Conservation (phyloP, 2,329 filamentous ascomycete species). For the Nemania serpens region DNA sequence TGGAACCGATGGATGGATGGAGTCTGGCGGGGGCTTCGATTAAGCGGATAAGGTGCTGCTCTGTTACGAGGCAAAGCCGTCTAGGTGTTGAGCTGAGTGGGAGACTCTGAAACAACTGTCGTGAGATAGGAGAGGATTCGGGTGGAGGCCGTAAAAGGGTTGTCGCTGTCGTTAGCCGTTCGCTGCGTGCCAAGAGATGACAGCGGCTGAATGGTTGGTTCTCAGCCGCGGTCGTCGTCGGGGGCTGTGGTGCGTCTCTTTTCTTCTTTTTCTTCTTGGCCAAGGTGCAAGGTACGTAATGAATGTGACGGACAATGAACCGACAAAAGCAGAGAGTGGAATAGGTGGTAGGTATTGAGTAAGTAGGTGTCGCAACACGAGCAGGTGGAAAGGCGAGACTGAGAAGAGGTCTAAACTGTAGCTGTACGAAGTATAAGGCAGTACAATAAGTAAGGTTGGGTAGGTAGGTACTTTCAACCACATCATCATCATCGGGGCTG, state of each 20-base stretch:
- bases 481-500: slow-evolving; percentile 1
- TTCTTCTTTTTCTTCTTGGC: background rate
- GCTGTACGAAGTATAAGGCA: background rate
- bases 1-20: no score
- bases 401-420: background rate
- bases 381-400: background rate
- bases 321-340: background rate
- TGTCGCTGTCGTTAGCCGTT: background rate
- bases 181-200: slow-evolving; percentile 16
- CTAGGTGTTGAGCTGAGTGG: background rate
- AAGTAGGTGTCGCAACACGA: background rate
- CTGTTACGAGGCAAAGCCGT: background rate
- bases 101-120: slow-evolving; percentile 16
- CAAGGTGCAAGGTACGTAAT: no score
- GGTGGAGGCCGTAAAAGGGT: slow-evolving; percentile 6
- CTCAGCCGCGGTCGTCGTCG: background rate
- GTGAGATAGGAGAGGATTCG: slow-evolving; percentile 2
- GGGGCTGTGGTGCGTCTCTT: slow-evolving; percentile 3
- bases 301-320: background rate
- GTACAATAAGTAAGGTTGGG: background rate
- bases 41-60: background rate
- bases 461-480: background rate
- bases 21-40: no score
- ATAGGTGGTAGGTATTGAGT: background rate
- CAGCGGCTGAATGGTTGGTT: slow-evolving; percentile 26